Percentiles rank a stretch among this genome's conserved stretches.
Evolutionary conservation across 768 basidiomycete genomes (phyloP).

Genomic region (Leccinum imitatum): DNA sequence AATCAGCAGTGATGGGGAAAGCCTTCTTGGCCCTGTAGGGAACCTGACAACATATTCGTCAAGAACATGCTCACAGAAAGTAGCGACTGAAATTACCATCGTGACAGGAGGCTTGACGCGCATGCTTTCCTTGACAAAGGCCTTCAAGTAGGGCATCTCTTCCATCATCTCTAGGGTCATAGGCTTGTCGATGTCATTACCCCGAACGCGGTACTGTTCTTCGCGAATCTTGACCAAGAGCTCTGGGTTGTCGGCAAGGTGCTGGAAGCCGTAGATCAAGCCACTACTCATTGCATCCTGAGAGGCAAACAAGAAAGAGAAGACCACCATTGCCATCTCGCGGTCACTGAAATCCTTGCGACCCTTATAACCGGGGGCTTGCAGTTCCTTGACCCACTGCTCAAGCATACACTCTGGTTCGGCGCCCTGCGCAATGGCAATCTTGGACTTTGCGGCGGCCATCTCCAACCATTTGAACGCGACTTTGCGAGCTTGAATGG

Average conservation of each 20-base stretch:
- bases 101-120: conserved; percentile 92
- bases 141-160: conserved; percentile 88
- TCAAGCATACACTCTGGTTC: conserved; percentile 91
- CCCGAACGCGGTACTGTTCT: conserved; percentile 84
- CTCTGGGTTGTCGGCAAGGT: conserved; percentile 90
- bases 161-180: conserved; percentile 88
- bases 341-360: conserved; percentile 85
- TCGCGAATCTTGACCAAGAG: conserved; percentile 84
- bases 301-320: conserved; percentile 94
- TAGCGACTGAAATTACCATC: conserved; percentile 58
- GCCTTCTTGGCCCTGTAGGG: conserved; percentile 89
- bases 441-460: conserved; percentile 79
- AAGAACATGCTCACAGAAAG: not conserved
- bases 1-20: conserved; percentile 90
- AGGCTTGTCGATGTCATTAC: conserved; percentile 71
- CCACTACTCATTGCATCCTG: conserved; percentile 99
- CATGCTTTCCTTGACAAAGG: conserved; percentile 92
- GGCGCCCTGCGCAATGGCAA: conserved; percentile 73
- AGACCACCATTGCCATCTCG: conserved; percentile 96
- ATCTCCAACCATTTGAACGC: conserved; percentile 78
- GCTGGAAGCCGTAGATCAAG: conserved; percentile 94
- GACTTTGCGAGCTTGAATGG: conserved; percentile 85
- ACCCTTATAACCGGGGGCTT: conserved; percentile 66
- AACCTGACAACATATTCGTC: conserved; percentile 50
- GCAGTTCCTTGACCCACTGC: conserved; percentile 80